phyloP scores from a whole-genome alignment of 345 rosid species.

The Camelina laxa region DNA sequence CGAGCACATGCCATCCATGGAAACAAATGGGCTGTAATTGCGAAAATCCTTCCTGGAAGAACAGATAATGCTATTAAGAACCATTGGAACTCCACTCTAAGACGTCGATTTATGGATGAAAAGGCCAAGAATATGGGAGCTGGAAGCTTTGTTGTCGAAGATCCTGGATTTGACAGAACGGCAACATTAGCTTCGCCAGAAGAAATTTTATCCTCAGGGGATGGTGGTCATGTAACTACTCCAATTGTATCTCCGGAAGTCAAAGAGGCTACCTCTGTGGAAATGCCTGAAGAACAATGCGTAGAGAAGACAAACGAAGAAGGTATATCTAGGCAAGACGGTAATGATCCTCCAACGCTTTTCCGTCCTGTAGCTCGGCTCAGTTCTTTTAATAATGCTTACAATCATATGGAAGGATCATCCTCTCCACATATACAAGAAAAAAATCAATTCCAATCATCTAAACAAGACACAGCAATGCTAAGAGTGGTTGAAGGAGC shows the following conservation, averaged over 20 bases:
- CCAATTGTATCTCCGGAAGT: conserved; percentile 62
- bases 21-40: conserved; percentile 88
- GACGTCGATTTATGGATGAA: conserved; percentile 59
- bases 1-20: conserved; percentile 74
- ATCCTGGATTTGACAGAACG: conserved; percentile 53
- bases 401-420: conserved; percentile 46
- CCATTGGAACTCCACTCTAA: conserved; percentile 86
- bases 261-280: conserved; percentile 57
- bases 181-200: conserved; percentile 63
- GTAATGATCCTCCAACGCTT: conserved; percentile 58
- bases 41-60: conserved; percentile 80
- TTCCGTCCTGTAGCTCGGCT: conserved; percentile 72
- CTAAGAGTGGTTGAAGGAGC: conserved; percentile 61
- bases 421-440: conserved; percentile 43
- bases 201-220: conserved; percentile 66
- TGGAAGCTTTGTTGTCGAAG: conserved; percentile 46
- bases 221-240: conserved; percentile 54
- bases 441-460: conserved; percentile 48
- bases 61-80: conserved; percentile 92
- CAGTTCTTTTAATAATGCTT: conserved; percentile 60
- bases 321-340: conserved; percentile 45
- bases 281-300: conserved; percentile 50
- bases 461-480: conserved; percentile 57
- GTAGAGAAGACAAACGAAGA: conserved; percentile 44
- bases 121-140: conserved; percentile 37